phyloP scores from a whole-genome alignment of 257 asterid species.

The Solanum verrucosum region DNA sequence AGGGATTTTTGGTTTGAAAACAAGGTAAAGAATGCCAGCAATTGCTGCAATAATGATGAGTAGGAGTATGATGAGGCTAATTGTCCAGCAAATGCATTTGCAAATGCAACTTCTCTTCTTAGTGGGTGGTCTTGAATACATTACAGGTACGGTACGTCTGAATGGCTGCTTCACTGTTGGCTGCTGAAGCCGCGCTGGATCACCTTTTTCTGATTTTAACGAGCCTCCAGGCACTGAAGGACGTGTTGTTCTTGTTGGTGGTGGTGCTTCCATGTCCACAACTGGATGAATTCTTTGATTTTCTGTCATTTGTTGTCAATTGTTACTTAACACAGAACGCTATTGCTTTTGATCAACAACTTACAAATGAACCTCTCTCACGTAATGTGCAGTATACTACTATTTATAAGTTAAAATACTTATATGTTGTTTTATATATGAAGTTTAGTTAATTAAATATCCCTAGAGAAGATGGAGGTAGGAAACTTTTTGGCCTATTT shows the following conservation, averaged over 20 bases:
- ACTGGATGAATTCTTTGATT: slow-evolving; percentile 62
- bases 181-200: slow-evolving; percentile 12
- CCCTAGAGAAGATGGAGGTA: background rate
- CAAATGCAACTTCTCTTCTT: slow-evolving; percentile 38
- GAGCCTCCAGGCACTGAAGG: slow-evolving; percentile 23
- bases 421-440: background rate
- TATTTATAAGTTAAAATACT: background rate
- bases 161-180: slow-evolving; percentile 9
- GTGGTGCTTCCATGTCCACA: slow-evolving; percentile 35
- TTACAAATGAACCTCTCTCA: background rate
- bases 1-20: slow-evolving; percentile 73
- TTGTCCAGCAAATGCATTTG: slow-evolving; percentile 79
- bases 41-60: slow-evolving; percentile 48
- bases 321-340: background rate
- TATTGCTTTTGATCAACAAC: background rate
- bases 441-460: background rate
- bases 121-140: slow-evolving; percentile 12
- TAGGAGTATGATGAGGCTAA: slow-evolving; percentile 47
- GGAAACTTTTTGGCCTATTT: background rate
- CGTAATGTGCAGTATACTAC: background rate
- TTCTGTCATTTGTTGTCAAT: slow-evolving; percentile 27
- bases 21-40: slow-evolving; percentile 52
- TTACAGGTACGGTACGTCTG: slow-evolving; percentile 8
- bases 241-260: slow-evolving; percentile 16
- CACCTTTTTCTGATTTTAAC: slow-evolving; percentile 24